Base-by-base conservation (phyloP, 129 eudicot species). In the Saposhnikovia divaricata region DNA sequence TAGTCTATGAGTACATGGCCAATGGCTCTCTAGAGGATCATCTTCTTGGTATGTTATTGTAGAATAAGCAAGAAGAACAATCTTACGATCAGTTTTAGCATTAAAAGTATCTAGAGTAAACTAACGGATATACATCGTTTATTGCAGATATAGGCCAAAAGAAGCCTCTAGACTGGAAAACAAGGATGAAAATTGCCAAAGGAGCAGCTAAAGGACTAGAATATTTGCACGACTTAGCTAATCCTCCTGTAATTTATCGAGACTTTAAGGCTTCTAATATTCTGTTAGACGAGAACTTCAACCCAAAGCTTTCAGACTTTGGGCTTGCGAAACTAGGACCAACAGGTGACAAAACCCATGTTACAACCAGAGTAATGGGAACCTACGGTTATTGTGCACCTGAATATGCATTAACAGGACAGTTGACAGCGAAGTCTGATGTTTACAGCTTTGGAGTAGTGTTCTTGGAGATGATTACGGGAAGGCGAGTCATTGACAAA, bases 331-430 rank as follows among this genome's bases (percentile, higher is more conserved):
- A 90, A 84, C 75, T 95, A 63, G 96, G 95, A 48, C 99, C 96
- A 40, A 89, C 90, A 11, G 89, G 90, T 16, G 91, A 83, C 44
- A 86, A 92, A 28, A 71, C 65, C 76, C 95, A 92, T 78, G 88
- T 92, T 42, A 87, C 96, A 5, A 92, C 97, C 11, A 86, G 88
- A 80, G 96, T 95, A 77, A 95, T 95, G 97, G 99, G 99, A 55
- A 92, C 99, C 39, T 94, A 90, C 37, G 98, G 98, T 61, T 92
- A 94, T 77, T 94, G 97, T 45, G 97, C 98, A 39, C 99, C 99
- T 3, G 99, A 92, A 81, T 95, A 92, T 77, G 97, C 93, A n/a
- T 73, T 85, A 79, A 92, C 96, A 0, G 99, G 99, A 9, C 87
- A 87, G 34, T 82, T 95, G 79, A 87, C 97, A 28, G 82, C 96